Evolutionary conservation across 2,329 filamentous ascomycete genomes (phyloP), one percentile per base, ranked within the genome.

Genomic region (Furcasterigmium furcatum): DNA sequence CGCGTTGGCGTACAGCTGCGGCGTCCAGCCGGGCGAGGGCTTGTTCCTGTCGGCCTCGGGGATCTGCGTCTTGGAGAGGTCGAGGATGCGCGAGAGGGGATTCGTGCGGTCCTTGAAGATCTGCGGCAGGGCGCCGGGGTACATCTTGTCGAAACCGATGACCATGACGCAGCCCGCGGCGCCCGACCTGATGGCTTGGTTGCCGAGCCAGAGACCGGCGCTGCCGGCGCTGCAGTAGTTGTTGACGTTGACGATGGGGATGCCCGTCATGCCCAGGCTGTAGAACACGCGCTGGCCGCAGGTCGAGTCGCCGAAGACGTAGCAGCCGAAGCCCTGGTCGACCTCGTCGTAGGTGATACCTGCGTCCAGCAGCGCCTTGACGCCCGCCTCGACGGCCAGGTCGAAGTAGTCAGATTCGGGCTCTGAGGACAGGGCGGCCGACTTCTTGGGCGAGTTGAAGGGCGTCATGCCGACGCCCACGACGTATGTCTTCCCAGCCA

Each of bases 321-420:
- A 58, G 44, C 51, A 56, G 10, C 49, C 54, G 40, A 52, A 44
- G 21, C 54, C 53, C 21, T 46, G 41, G 13, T 56, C 46, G 20
- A 58, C 53, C 24, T 58, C 48, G 36, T 58, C 56, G 46, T 57
- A 58, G 14, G 49, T 58, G 34, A 58, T 50, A 24, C 52, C 46
- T 12, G 56, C 55, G 45, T 58, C 56, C 9, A 58, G 39, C 10
- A 58, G 46, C 12, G 56, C 56, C 38, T 58, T 58, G 19, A 55
- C 51, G 24, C 53, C 56, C 25, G 57, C 57, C 44, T 58, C 56
- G n/a, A 52, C 52, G 21, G 48, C 62, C n/a, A 65, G 52, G 38
- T 62, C 59, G 10, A 55, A 50, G 47, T 64, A 65, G 46, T 62
- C 60, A 50, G 43, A 57, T 54, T 18, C 56, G 5, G 62, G 62